Percentiles rank a stretch among this genome's conserved stretches.
Conservation (phyloP, 495 filamentous ascomycete species). For the Patellaria atrata region DNA sequence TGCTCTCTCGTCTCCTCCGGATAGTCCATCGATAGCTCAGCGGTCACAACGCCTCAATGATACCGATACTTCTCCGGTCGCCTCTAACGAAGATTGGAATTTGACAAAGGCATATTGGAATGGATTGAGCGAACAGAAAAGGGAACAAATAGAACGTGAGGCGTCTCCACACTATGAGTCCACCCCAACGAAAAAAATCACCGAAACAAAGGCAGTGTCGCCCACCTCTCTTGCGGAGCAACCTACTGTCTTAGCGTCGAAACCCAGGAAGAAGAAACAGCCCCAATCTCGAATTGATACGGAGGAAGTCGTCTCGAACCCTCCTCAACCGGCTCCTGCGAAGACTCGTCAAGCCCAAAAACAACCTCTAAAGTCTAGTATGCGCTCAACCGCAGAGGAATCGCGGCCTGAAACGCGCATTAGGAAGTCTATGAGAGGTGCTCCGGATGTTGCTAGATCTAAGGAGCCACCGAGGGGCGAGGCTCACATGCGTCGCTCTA, state of each 20-base stretch:
- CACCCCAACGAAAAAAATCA: slow-evolving; percentile 30
- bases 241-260: neutral
- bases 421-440: slow-evolving; percentile 15
- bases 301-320: neutral
- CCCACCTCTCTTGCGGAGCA: neutral
- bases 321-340: neutral
- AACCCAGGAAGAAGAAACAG: neutral
- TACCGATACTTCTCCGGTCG: neutral
- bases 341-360: slow-evolving; percentile 1
- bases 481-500: slow-evolving; percentile 11
- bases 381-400: slow-evolving; percentile 6
- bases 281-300: neutral
- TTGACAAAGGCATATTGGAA: slow-evolving; percentile 49
- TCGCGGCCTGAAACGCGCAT: slow-evolving; percentile 11
- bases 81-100: slow-evolving; percentile 40
- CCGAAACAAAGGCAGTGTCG: slow-evolving; percentile 11
- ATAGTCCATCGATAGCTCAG: slow-evolving; percentile 8
- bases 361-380: slow-evolving; percentile 17
- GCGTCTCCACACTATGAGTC: slow-evolving; percentile 37
- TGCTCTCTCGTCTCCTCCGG: slow-evolving; percentile 11
- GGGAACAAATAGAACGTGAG: slow-evolving; percentile 41
- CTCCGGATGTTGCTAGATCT: slow-evolving; percentile 7
- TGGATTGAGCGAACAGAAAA: slow-evolving; percentile 42
- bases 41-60: slow-evolving; percentile 2
- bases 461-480: slow-evolving; percentile 6